These are phyloP conservation scores for Lachnellula arida DNA, from an alignment of 2,329 filamentous ascomycete species.

Conservation along the genomic window DNA sequence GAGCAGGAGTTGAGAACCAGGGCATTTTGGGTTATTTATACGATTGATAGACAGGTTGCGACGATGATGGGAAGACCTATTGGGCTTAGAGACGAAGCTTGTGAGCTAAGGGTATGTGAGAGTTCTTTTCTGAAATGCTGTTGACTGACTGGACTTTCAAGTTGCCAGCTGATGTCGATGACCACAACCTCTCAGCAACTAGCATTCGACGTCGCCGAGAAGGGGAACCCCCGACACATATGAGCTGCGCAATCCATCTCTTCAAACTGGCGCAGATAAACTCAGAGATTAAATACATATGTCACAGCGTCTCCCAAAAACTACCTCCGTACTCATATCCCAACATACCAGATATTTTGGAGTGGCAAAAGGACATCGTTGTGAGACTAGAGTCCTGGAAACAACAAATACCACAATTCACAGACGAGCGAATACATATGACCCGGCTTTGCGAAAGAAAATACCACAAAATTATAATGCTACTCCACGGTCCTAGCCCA, in stretches of 20 bases:
- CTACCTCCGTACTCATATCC: conserved; percentile 46
- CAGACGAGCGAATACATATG: conserved; percentile 22
- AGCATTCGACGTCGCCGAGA: conserved; percentile 9
- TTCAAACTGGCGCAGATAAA: conserved; percentile 46
- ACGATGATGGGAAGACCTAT: conserved; percentile 55
- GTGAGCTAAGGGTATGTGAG: conserved; percentile 43
- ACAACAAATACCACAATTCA: conserved; percentile 31
- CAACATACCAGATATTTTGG: conserved; percentile 38
- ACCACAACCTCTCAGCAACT: conserved; percentile 12
- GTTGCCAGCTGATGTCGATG: conserved; percentile 21
- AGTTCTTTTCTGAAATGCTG: neutral
- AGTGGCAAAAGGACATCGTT: conserved; percentile 44
- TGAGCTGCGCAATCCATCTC: conserved; percentile 44
- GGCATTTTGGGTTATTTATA: conserved; percentile 51
- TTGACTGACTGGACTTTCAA: conserved; percentile 3
- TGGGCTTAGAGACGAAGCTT: conserved; percentile 50
- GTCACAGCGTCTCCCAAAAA: conserved; percentile 47
- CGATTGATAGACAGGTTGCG: conserved; percentile 46
- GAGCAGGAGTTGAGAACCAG: conserved; percentile 51
- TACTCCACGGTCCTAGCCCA: conserved; percentile 47
- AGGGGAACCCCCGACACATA: conserved; percentile 26
- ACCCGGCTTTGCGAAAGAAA: conserved; percentile 39
- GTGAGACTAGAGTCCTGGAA: conserved; percentile 39
- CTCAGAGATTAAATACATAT: conserved; percentile 54
- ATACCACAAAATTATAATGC: conserved; percentile 45